Evolutionary conservation across 208 protist genomes (phyloP).

Genomic region (Endotrypanum monterogeii): DNA sequence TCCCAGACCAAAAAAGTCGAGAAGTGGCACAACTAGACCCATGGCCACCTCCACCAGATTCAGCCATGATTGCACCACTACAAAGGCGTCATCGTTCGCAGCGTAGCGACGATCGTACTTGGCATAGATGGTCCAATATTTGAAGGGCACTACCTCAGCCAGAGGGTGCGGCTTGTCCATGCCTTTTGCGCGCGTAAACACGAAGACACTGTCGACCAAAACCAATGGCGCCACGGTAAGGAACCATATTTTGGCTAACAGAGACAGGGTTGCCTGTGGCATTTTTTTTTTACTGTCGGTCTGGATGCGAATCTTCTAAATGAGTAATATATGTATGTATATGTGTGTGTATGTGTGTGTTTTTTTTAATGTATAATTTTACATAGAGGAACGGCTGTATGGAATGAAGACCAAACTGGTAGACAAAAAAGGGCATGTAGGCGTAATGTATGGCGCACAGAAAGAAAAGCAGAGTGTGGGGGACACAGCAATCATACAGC

Average conservation of each 20-base stretch:
- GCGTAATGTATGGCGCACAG: too few relatives aligned
- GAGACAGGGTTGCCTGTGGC: slow-evolving; percentile 41
- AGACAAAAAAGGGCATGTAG: neutral
- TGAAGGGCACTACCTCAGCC: slow-evolving; percentile 48
- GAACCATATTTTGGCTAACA: slow-evolving; percentile 70
- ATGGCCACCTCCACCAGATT: slow-evolving; percentile 75
- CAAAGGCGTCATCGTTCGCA: slow-evolving; percentile 83
- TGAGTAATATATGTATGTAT: neutral
- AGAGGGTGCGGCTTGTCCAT: slow-evolving; percentile 45
- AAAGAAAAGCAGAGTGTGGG: neutral
- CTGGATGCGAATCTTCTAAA: neutral
- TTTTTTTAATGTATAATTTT: neutral
- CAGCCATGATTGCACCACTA: slow-evolving; percentile 79
- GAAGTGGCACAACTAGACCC: slow-evolving; percentile 43
- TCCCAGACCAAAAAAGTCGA: slow-evolving; percentile 20
- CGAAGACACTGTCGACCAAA: slow-evolving; percentile 70
- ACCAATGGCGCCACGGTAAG: slow-evolving; percentile 54
- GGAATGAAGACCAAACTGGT: neutral
- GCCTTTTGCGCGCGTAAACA: slow-evolving; percentile 45
- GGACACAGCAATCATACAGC: neutral
- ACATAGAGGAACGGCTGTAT: neutral
- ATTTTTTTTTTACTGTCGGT: slow-evolving; percentile 10
- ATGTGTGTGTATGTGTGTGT: neutral
- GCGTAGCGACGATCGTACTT: slow-evolving; percentile 75
- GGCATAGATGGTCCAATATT: slow-evolving; percentile 70